These are phyloP conservation scores for Talaromyces sp. DNA, from an alignment of 2,329 filamentous ascomycete genomes.

Conservation along the genomic window DNA sequence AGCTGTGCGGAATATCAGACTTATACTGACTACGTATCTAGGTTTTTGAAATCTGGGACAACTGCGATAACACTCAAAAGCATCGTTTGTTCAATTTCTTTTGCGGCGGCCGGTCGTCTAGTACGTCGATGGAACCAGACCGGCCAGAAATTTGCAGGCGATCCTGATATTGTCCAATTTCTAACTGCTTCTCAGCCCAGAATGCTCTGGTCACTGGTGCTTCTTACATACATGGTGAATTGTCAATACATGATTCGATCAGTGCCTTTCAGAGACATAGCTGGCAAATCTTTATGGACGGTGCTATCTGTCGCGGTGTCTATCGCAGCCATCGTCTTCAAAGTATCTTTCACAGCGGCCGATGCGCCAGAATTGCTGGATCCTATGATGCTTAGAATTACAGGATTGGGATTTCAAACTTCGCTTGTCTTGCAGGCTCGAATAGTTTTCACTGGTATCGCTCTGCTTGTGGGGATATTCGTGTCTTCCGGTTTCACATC, in stretches of 20 bases:
- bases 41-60: neutral
- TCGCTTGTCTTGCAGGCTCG: conserved; percentile 51
- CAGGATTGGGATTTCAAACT: conserved; percentile 38
- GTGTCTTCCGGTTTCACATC: conserved; percentile 21
- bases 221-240: conserved; percentile 64
- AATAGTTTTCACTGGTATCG: conserved; percentile 48
- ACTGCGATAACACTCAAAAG: neutral
- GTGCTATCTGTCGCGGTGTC: conserved; percentile 43
- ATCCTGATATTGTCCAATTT: conserved; percentile 74
- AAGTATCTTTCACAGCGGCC: conserved; percentile 79
- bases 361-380: conserved; percentile 79
- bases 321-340: conserved; percentile 70
- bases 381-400: conserved; percentile 30
- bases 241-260: conserved; percentile 42
- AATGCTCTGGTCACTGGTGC: conserved; percentile 71
- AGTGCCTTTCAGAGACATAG: conserved; percentile 24
- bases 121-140: conserved; percentile 90
- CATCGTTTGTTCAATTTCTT: conserved; percentile 36
- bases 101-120: conserved; percentile 63
- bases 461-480: conserved; percentile 30
- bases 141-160: conserved; percentile 91
- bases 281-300: conserved; percentile 26
- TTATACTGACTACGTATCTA: conserved; percentile 7
- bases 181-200: conserved; percentile 63
- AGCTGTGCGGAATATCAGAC: neutral